Base-by-base conservation (phyloP, 129 eudicot genomes). In the Arctium minus region DNA sequence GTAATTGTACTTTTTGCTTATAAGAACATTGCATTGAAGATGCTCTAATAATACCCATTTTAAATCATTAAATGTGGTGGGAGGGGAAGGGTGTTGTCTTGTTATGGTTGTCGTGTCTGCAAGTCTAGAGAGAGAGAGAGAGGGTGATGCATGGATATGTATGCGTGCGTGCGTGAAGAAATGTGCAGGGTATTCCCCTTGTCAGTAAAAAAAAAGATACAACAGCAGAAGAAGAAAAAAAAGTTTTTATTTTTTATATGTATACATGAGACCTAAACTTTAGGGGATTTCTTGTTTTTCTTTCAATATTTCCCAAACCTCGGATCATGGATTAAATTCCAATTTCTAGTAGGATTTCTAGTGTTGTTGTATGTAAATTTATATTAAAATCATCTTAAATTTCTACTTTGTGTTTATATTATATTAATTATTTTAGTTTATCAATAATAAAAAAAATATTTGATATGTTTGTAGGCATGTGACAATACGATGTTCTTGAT, bases 111-210 rank as follows among this genome's bases (percentile, higher is more conserved):
- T 81, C 74, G 56, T 70, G 73, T 76, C 62, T 82, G 81, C 2
- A 74, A 77, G 67, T 38, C 17, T 53, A 82, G 22, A 38, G 44
- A 65, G 36, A 30, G 79, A 40, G 80, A n/a, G 27, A n/a, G 67
- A 18, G 33, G 33, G 64, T 79, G 83, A 78, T 77, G 82, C 74
- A 77, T 83, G 82, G 80, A 44, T 75, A 12, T 40, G 79, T 64
- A 89, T 90, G 97, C 94, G 98, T 94, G 98, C 98, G 98, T 90
- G 98, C 88, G 92, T 87, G 92, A 90, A 90, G 90, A 90, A 84
- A 76, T 80, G 89, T 87, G 92, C 90, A 84, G 80, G 92, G 98
- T 91, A 90, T 87, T 90, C 88, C 82, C 88, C 79, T 22, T 91
- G 98, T 91, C 98, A 93, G 97, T 88, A 89, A 85, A 77, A 87